Conservation (phyloP, 495 filamentous ascomycete species). For the Hypoxylon trugodes region DNA sequence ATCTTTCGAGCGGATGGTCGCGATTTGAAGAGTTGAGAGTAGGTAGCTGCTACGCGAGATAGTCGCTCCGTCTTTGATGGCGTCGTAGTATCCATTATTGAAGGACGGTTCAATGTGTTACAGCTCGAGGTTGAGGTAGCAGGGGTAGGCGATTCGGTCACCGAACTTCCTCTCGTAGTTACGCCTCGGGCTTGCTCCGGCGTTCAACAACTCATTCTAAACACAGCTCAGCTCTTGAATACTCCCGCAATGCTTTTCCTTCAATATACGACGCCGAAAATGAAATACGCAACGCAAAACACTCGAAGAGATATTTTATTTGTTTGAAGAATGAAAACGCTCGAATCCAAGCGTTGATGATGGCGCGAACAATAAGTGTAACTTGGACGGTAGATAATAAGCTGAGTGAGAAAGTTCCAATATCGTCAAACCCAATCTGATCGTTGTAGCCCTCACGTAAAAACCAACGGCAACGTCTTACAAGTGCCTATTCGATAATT, state of each 20-base stretch:
- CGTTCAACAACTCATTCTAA: conserved; percentile 2
- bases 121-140: conserved; percentile 15
- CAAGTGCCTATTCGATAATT: background rate
- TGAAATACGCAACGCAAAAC: background rate
- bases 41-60: conserved; percentile 21
- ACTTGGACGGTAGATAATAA: too few relatives aligned
- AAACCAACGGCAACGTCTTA: background rate
- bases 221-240: background rate
- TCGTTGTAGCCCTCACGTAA: background rate
- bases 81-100: conserved; percentile 40
- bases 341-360: too few relatives aligned
- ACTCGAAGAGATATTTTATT: too few relatives aligned
- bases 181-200: conserved; percentile 14
- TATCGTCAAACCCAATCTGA: too few relatives aligned
- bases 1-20: conserved; percentile 38
- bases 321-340: too few relatives aligned
- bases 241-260: background rate
- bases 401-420: background rate
- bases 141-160: conserved; percentile 15
- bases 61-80: conserved; percentile 22
- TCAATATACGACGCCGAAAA: too few relatives aligned
- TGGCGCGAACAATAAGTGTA: too few relatives aligned
- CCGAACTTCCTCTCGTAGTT: conserved; percentile 17
- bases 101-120: conserved; percentile 33
- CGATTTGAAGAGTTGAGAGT: conserved; percentile 30